phyloP scores from a whole-genome alignment of 1,284 basidiomycete genomes.

The Gomphus sp. region DNA sequence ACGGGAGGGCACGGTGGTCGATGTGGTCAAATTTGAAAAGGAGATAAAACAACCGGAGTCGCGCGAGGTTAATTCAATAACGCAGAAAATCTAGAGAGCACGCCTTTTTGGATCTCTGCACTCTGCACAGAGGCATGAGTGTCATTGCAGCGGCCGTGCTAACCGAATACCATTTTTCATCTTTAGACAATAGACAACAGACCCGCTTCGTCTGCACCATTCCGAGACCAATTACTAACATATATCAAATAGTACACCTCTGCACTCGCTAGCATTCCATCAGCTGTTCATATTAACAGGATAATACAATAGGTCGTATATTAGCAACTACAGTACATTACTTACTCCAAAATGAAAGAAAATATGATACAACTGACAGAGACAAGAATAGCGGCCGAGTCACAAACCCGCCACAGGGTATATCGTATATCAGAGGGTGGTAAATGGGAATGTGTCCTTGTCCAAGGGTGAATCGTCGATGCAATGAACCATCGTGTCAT shows the following conservation, averaged over 20 bases:
- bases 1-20: constrained; percentile 53
- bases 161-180: too few species aligned
- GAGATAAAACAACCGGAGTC: constrained; percentile 9
- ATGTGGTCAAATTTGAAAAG: constrained; percentile 27
- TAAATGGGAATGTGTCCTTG: neutral
- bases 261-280: too few species aligned
- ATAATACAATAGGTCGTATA: neutral
- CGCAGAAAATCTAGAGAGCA: too few species aligned
- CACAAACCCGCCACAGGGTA: neutral
- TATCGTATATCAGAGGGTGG: neutral
- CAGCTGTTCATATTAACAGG: neutral
- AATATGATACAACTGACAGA: neutral
- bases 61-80: too few species aligned
- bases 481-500: constrained; percentile 20
- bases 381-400: neutral
- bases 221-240: too few species aligned
- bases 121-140: too few species aligned
- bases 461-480: neutral
- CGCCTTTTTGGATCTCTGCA: too few species aligned
- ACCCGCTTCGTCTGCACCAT: too few species aligned
- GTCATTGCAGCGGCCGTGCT: too few species aligned
- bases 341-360: neutral
- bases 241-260: too few species aligned
- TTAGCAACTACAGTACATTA: neutral
- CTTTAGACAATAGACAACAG: too few species aligned